These are phyloP conservation scores for Cercophora samala DNA, from an alignment of 495 filamentous ascomycete species.

Conservation along the genomic window DNA sequence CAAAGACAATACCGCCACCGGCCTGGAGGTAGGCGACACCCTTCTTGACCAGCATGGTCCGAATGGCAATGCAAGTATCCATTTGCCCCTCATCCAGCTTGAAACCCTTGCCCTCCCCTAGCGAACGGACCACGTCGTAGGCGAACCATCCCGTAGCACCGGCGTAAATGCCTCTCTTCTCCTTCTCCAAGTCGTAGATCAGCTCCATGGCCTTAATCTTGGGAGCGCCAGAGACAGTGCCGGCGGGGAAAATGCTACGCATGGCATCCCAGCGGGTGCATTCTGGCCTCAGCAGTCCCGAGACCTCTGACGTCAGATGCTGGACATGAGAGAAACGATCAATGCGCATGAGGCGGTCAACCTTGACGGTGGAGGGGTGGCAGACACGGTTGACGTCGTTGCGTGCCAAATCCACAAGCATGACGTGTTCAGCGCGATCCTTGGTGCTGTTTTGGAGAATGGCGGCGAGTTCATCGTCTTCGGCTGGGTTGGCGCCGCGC, in stretches of 20 bases:
- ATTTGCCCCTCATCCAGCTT: constrained; percentile 68
- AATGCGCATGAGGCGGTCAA: constrained; percentile 92
- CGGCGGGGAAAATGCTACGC: constrained; percentile 91
- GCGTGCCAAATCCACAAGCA: constrained; percentile 95
- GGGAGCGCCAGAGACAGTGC: constrained; percentile 88
- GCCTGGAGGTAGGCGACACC: constrained; percentile 90
- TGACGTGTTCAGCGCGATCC: constrained; percentile 96
- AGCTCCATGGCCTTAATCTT: constrained; percentile 97
- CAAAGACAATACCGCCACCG: constrained; percentile 96
- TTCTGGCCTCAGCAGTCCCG: constrained; percentile 72
- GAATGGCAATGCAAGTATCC: constrained; percentile 97
- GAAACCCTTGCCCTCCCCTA: constrained; percentile 32
- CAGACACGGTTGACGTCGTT: constrained; percentile 97
- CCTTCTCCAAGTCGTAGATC: constrained; percentile 87
- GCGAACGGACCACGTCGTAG: constrained; percentile 53
- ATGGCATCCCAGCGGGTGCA: constrained; percentile 95
- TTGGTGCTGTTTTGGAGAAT: constrained; percentile 79
- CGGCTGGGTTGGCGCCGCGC: constrained; percentile 72
- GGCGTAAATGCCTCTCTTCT: constrained; percentile 93
- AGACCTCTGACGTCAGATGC: constrained; percentile 93
- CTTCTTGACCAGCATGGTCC: constrained; percentile 94
- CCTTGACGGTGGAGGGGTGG: constrained; percentile 81
- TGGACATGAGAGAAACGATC: constrained; percentile 96
- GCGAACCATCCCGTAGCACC: constrained; percentile 96
- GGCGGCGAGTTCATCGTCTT: constrained; percentile 75